Base-by-base conservation (phyloP, 2,329 filamentous ascomycete genomes). In the Arthrobotrys sinensis region DNA sequence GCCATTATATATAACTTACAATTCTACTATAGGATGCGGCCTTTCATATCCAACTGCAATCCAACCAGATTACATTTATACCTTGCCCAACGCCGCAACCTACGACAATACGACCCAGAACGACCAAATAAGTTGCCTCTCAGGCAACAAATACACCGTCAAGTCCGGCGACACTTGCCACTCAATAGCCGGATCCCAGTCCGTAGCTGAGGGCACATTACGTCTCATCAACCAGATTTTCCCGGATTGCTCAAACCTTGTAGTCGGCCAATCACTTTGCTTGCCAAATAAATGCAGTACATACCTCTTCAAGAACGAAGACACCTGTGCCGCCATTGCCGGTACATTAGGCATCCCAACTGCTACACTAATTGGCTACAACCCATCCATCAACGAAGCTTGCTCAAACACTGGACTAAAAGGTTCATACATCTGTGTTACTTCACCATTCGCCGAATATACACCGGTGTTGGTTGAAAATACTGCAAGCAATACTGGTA, bases 351-450 rank as follows among this genome's bases (percentile, higher is more conserved):
- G 63, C 4, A 1, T 62, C 24, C 10, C 3, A 5, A 36, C 32
- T 19, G 24, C 10, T n/a, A n/a, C 12, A 1, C 45, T 66, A 5
- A 43, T 66, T 2, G 45, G 45, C 11, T 66, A 53, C 11, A 66
- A 66, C 28, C 34, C 48, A 11, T 10, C 12, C 10, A 50, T 66
- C 45, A 66, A 50, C 28, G 10, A 10, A 12, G 48, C 40, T 66
- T 66, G 63, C 36, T 52, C 63, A 11, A 66, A 66, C 12, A 24
- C 19, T 11, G 28, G 24, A 3, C 14, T 66, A 43, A 65, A 65
- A 7, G 45, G 45, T 8, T 36, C 24, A 14, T 38, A 53, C n/a
- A 66, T 66, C 45, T 66, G 63, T 32, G 6, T 66, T 14, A 52
- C 43, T 5, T 53, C 63, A 14, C 63, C 63, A n/a, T 38, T 16